These are phyloP conservation scores for Chondrus crispus DNA, from an alignment of 23 red algal genomes.

Conservation along the genomic window DNA sequence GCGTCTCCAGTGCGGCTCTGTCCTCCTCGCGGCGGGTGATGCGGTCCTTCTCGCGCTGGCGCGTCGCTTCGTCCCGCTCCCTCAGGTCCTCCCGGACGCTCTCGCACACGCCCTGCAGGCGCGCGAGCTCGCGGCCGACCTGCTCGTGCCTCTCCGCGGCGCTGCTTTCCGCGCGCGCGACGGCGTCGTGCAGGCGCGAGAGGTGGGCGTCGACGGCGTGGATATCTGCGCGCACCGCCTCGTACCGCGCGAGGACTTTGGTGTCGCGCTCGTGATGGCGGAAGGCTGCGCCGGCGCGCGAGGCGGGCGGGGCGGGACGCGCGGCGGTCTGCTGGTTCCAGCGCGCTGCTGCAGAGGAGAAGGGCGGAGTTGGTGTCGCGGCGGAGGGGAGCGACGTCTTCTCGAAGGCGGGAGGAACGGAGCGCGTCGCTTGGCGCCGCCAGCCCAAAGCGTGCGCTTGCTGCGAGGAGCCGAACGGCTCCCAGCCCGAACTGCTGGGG, in stretches of 20 bases:
- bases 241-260: not conserved
- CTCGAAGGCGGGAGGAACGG: not conserved
- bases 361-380: not conserved
- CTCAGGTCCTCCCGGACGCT: too few species aligned
- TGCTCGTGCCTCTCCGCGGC: not conserved
- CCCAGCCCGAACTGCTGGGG: slow-evolving; percentile 33
- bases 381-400: not conserved
- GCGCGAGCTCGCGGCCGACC: not conserved
- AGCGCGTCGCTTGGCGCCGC: slow-evolving; percentile 11
- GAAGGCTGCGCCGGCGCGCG: not conserved
- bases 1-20: not conserved
- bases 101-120: too few species aligned
- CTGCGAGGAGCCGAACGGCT: slow-evolving; percentile 38
- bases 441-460: slow-evolving; percentile 20
- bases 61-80: too few species aligned
- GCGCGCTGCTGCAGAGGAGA: not conserved
- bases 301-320: not conserved
- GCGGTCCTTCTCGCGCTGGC: not conserved
- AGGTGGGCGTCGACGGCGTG: not conserved
- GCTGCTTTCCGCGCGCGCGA: not conserved
- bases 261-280: not conserved
- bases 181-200: not conserved
- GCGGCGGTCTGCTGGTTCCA: not conserved
- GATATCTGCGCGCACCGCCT: not conserved
- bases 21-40: not conserved